A percentile compares a stretch with the other conserved stretches of the same genome.
phyloP scores from a whole-genome alignment of 345 rosid genomes.

The Eucalyptus viminalis region DNA sequence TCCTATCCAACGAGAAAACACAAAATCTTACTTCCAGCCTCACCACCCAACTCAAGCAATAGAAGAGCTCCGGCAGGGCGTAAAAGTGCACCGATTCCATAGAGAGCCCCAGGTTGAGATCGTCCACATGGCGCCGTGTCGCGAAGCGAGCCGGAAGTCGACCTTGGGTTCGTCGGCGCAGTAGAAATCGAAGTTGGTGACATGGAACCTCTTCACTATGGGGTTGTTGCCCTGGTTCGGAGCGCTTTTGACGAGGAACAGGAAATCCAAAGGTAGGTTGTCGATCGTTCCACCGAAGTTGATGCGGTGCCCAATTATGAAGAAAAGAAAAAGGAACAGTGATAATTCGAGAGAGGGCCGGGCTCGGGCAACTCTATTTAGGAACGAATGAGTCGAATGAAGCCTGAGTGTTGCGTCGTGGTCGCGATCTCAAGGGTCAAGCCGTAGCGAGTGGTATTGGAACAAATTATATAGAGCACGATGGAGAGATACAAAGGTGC shows the following conservation, averaged over 20 bases:
- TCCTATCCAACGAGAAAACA: neutral
- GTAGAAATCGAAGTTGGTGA: neutral
- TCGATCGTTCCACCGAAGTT: neutral
- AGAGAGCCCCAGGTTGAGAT: neutral
- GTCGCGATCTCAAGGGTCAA: neutral
- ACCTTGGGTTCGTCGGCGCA: accelerated
- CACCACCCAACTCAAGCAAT: neutral
- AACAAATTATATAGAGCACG: neutral
- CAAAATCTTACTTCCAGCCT: neutral
- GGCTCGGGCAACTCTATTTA: neutral
- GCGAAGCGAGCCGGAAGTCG: neutral
- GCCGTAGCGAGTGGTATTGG: neutral
- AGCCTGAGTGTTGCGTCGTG: no score
- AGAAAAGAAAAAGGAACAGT: neutral
- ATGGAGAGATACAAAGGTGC: neutral
- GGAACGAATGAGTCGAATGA: neutral
- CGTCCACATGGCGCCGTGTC: neutral
- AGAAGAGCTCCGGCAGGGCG: neutral
- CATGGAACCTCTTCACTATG: neutral
- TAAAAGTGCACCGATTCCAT: accelerated
- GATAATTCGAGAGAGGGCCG: neutral
- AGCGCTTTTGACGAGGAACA: neutral
- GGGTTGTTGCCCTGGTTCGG: neutral
- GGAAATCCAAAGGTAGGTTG: neutral
- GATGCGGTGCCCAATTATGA: neutral